Evolutionary conservation across 78 protist genomes (phyloP).

Genomic region (Pigoraptor vietnamica): DNA sequence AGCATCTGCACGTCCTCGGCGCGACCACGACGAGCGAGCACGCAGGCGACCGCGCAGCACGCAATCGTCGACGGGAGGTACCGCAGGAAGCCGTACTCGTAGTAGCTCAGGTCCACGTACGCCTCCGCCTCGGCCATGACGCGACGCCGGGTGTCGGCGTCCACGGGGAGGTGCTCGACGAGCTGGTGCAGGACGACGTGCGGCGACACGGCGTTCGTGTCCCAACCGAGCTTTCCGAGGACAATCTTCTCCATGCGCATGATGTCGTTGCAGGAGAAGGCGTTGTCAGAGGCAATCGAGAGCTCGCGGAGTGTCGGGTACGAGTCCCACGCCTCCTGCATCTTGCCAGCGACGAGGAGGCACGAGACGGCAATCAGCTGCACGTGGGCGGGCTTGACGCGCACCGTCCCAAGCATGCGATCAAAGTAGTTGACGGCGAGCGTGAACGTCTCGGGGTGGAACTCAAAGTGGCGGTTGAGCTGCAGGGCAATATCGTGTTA

Average conservation of each 20-base stretch:
- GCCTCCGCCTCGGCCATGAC: background rate
- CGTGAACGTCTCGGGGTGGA: conserved; percentile 22
- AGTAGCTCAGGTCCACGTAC: background rate
- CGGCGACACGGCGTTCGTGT: background rate
- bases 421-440: conserved; percentile 20
- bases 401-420: background rate
- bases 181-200: conserved; percentile 20
- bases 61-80: background rate
- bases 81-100: background rate
- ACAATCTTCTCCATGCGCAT: conserved; percentile 14
- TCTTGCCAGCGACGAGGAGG: conserved; percentile 20
- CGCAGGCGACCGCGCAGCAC: background rate
- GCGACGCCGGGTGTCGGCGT: background rate
- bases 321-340: conserved; percentile 26
- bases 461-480: conserved; percentile 2
- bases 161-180: background rate
- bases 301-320: conserved; percentile 20
- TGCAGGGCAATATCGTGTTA: background rate
- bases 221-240: background rate
- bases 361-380: conserved; percentile 32
- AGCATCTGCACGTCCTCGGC: too few species aligned
- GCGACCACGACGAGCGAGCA: too few species aligned
- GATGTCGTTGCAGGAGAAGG: conserved; percentile 22
- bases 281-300: background rate
- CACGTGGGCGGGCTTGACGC: conserved; percentile 16